These are phyloP conservation scores for Cercophora sp. DNA, from an alignment of 495 filamentous ascomycete genomes.

Conservation along the genomic window DNA sequence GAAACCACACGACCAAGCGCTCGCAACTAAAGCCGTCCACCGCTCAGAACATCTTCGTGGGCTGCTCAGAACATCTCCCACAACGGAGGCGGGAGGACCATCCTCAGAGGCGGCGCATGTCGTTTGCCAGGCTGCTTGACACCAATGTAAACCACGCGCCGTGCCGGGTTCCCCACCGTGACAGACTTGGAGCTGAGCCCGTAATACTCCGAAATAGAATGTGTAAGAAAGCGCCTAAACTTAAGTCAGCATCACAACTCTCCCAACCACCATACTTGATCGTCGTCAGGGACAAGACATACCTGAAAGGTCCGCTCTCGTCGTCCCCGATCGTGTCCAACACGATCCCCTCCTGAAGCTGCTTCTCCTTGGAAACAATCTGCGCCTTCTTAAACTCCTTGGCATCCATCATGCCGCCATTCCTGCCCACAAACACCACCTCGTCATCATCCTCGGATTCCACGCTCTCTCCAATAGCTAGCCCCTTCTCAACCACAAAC, in stretches of 20 bases:
- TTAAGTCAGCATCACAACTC: too few relatives aligned
- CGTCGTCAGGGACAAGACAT: constrained; percentile 40
- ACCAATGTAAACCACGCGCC: constrained; percentile 87
- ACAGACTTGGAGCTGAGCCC: constrained; percentile 81
- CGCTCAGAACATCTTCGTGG: too few relatives aligned
- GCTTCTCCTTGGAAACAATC: constrained; percentile 50
- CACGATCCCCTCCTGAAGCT: constrained; percentile 67
- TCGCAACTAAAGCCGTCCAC: too few relatives aligned
- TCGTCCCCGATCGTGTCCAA: constrained; percentile 73
- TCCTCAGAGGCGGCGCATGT: constrained; percentile 2
- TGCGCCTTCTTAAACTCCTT: constrained; percentile 34
- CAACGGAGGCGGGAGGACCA: constrained; percentile 25
- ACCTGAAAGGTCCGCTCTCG: constrained; percentile 77
- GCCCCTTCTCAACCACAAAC: constrained; percentile 40
- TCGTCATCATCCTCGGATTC: constrained; percentile 68
- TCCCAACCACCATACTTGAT: too few relatives aligned
- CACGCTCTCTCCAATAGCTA: constrained; percentile 25
- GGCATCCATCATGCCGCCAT: constrained; percentile 68
- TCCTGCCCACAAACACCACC: constrained; percentile 85
- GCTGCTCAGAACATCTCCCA: constrained; percentile 33
- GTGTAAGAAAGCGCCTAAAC: constrained; percentile 82
- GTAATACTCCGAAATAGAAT: constrained; percentile 90
- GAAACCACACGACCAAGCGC: too few relatives aligned
- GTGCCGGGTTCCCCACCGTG: constrained; percentile 68
- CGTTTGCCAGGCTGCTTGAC: constrained; percentile 47